Evolutionary conservation across 495 filamentous ascomycete species (phyloP).

Genomic region (Bacidia gigantensis): DNA sequence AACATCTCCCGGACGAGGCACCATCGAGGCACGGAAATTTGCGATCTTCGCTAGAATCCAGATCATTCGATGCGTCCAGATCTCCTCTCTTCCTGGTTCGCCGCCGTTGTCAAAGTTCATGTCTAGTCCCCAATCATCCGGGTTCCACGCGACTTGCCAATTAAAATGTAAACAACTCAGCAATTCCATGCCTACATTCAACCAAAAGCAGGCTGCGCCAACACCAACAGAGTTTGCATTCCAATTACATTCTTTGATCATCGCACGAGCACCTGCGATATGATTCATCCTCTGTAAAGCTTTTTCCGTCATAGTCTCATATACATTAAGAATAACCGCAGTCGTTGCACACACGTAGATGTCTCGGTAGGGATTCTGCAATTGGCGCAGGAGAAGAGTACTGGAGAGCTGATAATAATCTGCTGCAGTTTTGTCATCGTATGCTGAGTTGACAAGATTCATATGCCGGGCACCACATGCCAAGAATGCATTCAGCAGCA

Average conservation of each 20-base stretch:
- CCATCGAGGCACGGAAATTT: constrained; percentile 60
- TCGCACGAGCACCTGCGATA: constrained; percentile 69
- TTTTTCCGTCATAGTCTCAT: constrained; percentile 77
- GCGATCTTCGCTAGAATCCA: constrained; percentile 82
- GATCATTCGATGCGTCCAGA: constrained; percentile 84
- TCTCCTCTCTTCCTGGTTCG: constrained; percentile 49
- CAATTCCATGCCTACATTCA: constrained; percentile 83
- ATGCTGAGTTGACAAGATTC: constrained; percentile 52
- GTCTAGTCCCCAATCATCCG: constrained; percentile 82
- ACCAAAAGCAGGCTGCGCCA: constrained; percentile 86
- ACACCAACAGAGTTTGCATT: constrained; percentile 65
- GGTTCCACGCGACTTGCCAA: constrained; percentile 82
- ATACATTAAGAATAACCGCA: constrained; percentile 79
- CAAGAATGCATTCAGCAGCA: constrained; percentile 83
- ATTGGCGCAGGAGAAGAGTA: constrained; percentile 50
- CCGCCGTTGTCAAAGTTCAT: constrained; percentile 52
- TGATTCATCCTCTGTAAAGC: constrained; percentile 70
- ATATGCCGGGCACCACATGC: constrained; percentile 82
- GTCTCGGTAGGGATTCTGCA: constrained; percentile 74
- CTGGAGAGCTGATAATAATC: constrained; percentile 77
- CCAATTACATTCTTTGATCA: constrained; percentile 89
- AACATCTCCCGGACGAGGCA: constrained; percentile 42
- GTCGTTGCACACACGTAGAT: constrained; percentile 78
- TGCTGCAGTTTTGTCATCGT: constrained; percentile 61
- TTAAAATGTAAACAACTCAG: constrained; percentile 76